Percentiles rank a stretch among this genome's conserved stretches.
Evolutionary conservation across 768 basidiomycete genomes (phyloP).

Genomic region (Pleurotus tuoliensis): DNA sequence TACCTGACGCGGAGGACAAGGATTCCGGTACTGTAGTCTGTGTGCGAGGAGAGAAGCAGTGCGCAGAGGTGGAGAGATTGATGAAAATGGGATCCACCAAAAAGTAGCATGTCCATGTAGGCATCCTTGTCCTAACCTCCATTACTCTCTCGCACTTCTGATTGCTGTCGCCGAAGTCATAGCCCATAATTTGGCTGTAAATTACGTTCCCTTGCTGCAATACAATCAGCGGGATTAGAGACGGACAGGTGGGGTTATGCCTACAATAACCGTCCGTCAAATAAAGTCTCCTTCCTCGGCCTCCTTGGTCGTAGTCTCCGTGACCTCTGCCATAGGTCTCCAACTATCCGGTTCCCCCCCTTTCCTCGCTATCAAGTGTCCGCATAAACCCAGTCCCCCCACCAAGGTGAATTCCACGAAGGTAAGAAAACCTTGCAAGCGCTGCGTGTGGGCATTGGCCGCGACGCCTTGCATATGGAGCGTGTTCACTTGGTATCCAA

Average conservation of each 20-base stretch:
- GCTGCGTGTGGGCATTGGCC: slow-evolving; percentile 23
- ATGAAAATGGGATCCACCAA: slow-evolving; percentile 33
- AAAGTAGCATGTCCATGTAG: slow-evolving; percentile 19
- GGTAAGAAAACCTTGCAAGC: slow-evolving; percentile 24
- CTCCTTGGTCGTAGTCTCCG: background rate
- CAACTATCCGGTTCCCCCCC: slow-evolving; percentile 29
- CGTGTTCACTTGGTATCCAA: slow-evolving; percentile 14
- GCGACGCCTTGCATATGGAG: slow-evolving; percentile 24
- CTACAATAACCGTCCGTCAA: too few species aligned
- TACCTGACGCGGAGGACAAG: slow-evolving; percentile 57
- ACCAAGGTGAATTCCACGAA: slow-evolving; percentile 20
- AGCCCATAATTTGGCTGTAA: too few species aligned
- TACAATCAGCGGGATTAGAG: too few species aligned
- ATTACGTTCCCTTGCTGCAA: too few species aligned
- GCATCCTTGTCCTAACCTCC: background rate
- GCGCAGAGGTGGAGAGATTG: slow-evolving; percentile 56
- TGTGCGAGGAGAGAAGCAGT: slow-evolving; percentile 62
- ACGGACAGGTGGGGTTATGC: too few species aligned
- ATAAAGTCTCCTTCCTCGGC: too few species aligned
- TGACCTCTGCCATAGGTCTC: slow-evolving; percentile 11
- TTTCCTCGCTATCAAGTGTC: slow-evolving; percentile 23
- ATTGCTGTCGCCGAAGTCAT: too few species aligned
- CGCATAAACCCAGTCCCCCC: slow-evolving; percentile 22
- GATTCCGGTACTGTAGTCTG: slow-evolving; percentile 64
- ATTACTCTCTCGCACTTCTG: too few species aligned